Percentiles rank a stretch among this genome's conserved stretches.
Evolutionary conservation across 805 yeast genomes (phyloP).

Genomic region (Ogataea chonburiensis): DNA sequence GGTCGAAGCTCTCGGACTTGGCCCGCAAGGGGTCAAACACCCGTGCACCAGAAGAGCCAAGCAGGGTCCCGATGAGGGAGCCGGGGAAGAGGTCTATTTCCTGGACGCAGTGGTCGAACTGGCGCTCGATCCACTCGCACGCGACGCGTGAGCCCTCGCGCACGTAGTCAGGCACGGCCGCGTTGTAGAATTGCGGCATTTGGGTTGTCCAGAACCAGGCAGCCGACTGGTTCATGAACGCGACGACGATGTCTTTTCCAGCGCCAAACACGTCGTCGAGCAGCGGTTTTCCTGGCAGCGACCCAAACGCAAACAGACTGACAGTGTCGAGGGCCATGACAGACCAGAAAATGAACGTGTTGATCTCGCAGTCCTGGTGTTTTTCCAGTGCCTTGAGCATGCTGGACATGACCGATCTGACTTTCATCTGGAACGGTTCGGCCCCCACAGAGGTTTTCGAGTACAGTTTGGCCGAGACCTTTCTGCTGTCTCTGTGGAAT

Average conservation of each 20-base stretch:
- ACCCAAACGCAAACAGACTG: slow-evolving; percentile 59
- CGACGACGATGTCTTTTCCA: slow-evolving; percentile 42
- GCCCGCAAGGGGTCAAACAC: slow-evolving; percentile 29
- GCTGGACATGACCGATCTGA: slow-evolving; percentile 35
- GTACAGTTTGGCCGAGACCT: slow-evolving; percentile 41
- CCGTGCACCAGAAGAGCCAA: slow-evolving; percentile 17
- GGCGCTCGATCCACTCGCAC: slow-evolving; percentile 44
- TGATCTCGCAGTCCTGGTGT: slow-evolving; percentile 36
- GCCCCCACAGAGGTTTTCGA: slow-evolving; percentile 43
- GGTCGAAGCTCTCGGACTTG: slow-evolving; percentile 56
- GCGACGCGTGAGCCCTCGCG: slow-evolving; percentile 39
- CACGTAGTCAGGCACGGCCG: slow-evolving; percentile 44
- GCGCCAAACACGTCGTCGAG: slow-evolving; percentile 38
- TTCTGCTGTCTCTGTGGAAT: slow-evolving; percentile 45
- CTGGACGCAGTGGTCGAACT: slow-evolving; percentile 26
- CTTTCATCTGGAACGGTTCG: slow-evolving; percentile 32
- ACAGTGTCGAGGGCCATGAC: slow-evolving; percentile 71
- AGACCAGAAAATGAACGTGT: slow-evolving; percentile 64
- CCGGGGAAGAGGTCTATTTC: slow-evolving; percentile 16
- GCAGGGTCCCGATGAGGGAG: slow-evolving; percentile 27
- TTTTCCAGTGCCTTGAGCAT: slow-evolving; percentile 26
- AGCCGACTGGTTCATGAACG: slow-evolving; percentile 50
- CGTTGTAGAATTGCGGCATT: slow-evolving; percentile 52
- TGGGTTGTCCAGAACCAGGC: slow-evolving; percentile 67
- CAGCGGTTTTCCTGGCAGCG: slow-evolving; percentile 44